These are phyloP conservation scores for Prunus kanzakura DNA, from an alignment of 306 rosid species.

Conservation along the genomic window DNA sequence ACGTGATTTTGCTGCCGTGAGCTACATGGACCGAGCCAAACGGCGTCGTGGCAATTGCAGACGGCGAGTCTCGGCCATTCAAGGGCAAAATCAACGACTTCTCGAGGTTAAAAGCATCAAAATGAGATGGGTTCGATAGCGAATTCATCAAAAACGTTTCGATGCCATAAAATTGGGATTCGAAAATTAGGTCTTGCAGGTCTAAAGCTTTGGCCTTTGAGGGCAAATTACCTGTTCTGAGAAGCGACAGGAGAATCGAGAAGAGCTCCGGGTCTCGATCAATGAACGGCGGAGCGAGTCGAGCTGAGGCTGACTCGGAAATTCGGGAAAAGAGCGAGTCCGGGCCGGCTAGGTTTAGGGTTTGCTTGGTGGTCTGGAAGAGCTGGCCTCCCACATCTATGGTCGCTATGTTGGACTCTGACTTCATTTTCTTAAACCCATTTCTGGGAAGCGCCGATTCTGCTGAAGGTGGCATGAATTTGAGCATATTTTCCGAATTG, in stretches of 20 bases:
- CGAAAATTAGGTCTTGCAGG: slow-evolving; percentile 68
- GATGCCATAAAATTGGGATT: slow-evolving; percentile 75
- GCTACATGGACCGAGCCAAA: slow-evolving; percentile 78
- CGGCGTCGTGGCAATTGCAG: slow-evolving; percentile 63
- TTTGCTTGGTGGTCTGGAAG: slow-evolving; percentile 88
- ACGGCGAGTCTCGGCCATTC: slow-evolving; percentile 75
- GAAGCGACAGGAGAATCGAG: slow-evolving; percentile 80
- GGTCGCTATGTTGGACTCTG: slow-evolving; percentile 59
- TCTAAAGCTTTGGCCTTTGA: slow-evolving; percentile 75
- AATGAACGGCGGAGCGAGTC: slow-evolving; percentile 41
- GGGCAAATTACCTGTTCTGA: slow-evolving; percentile 80
- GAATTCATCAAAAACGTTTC: slow-evolving; percentile 59
- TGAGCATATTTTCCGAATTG: background rate
- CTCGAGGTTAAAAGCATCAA: slow-evolving; percentile 82
- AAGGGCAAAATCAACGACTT: slow-evolving; percentile 53
- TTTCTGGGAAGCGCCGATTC: slow-evolving; percentile 13
- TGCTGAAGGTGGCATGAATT: slow-evolving; percentile 46
- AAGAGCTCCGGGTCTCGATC: slow-evolving; percentile 92
- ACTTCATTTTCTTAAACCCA: slow-evolving; percentile 20
- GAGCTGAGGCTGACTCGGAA: slow-evolving; percentile 18
- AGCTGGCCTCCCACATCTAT: slow-evolving; percentile 79
- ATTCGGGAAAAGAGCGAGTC: slow-evolving; percentile 53
- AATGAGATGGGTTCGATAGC: slow-evolving; percentile 69
- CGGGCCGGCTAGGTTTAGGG: slow-evolving; percentile 61
- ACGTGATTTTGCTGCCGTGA: slow-evolving; percentile 85